A percentile compares a stretch with the other conserved stretches of the same genome.
Conservation (phyloP, 83 land plant species). For the Thuja plicata region DNA sequence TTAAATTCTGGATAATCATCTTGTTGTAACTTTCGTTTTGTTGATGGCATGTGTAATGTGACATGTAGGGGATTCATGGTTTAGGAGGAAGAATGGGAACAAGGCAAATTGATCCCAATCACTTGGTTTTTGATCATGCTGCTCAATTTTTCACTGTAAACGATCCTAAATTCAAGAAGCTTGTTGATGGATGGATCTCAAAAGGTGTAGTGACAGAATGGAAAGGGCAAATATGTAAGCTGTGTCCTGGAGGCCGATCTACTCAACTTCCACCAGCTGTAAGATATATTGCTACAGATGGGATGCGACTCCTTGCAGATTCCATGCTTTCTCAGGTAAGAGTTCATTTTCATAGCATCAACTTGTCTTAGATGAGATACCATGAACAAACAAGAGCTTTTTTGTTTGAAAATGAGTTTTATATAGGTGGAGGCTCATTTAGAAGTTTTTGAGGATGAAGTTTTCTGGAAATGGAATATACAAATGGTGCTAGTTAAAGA, state of each 20-base stretch:
- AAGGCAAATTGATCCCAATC: constrained; percentile 56
- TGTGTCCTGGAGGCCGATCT: constrained; percentile 66
- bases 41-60: constrained; percentile 10
- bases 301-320: constrained; percentile 92
- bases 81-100: constrained; percentile 98
- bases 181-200: constrained; percentile 78
- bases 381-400: neutral
- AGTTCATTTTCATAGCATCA: neutral
- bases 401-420: neutral
- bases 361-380: neutral
- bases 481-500: neutral
- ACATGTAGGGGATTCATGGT: constrained; percentile 87
- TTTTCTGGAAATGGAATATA: neutral
- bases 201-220: constrained; percentile 77
- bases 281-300: constrained; percentile 78
- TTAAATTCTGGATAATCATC: neutral
- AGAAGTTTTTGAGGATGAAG: neutral
- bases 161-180: constrained; percentile 72
- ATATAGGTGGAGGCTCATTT: neutral
- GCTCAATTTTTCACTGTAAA: constrained; percentile 91
- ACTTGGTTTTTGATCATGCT: constrained; percentile 92
- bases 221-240: constrained; percentile 74
- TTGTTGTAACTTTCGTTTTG: neutral
- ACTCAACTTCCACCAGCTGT: constrained; percentile 38
- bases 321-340: constrained; percentile 71